Conservation (phyloP, 148 eudicot species). For the Heliamphora exappendiculata region DNA sequence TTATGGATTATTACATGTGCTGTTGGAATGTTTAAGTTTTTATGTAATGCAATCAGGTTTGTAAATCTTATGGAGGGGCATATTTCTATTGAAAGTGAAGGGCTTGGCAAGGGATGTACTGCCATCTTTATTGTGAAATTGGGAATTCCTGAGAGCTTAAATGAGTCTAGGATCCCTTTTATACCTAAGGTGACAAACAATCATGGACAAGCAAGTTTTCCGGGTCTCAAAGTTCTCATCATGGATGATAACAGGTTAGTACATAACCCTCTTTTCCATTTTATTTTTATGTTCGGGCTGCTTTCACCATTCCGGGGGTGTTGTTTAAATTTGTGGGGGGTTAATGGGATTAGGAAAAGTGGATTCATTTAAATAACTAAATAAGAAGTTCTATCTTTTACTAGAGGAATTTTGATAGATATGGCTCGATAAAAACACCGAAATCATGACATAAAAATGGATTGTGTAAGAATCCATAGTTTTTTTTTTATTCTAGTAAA, state of each 20-base stretch:
- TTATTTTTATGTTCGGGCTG: neutral
- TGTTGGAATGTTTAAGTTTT: neutral
- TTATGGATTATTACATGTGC: neutral
- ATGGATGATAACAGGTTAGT: slow-evolving; percentile 87
- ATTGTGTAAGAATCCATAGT: neutral
- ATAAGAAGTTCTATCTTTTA: neutral
- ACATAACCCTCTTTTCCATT: neutral
- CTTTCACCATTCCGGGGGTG: neutral
- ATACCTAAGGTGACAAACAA: slow-evolving; percentile 30
- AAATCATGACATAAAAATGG: neutral
- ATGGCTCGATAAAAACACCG: neutral
- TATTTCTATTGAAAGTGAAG: slow-evolving; percentile 92
- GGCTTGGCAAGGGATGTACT: slow-evolving; percentile 79
- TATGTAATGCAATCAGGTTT: slow-evolving; percentile 42
- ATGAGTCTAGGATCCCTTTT: slow-evolving; percentile 37
- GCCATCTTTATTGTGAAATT: slow-evolving; percentile 63
- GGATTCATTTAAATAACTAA: neutral
- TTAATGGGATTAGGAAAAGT: neutral
- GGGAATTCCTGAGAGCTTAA: slow-evolving; percentile 42
- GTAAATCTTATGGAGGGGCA: slow-evolving; percentile 86
- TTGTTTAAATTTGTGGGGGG: too few species aligned
- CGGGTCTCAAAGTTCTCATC: slow-evolving; percentile 76
- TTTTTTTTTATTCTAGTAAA: too few species aligned
- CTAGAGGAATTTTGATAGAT: neutral
- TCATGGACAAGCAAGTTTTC: slow-evolving; percentile 40